Evolutionary conservation across 306 rosid genomes (phyloP).

Genomic region (Castanospermum australe): DNA sequence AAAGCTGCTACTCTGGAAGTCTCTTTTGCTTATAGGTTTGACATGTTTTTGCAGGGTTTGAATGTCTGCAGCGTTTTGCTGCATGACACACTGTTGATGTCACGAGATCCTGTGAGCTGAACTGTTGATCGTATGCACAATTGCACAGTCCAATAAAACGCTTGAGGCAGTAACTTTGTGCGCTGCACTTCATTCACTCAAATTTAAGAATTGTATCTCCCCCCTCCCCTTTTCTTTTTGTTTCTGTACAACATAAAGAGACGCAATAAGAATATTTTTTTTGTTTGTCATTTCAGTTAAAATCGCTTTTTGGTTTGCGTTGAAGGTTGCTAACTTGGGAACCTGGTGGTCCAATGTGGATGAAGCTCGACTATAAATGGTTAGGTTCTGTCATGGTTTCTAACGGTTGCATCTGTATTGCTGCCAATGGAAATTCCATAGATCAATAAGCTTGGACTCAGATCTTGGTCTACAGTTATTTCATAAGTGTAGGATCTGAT

Average conservation of each 20-base stretch:
- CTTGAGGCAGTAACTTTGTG: conserved; percentile 23
- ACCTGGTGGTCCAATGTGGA: neutral
- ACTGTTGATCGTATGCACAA: conserved; percentile 62
- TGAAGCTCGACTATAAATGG: neutral
- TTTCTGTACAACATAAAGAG: too few species aligned
- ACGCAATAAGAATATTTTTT: too few species aligned
- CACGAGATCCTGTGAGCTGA: conserved; percentile 47
- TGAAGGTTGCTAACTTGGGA: neutral
- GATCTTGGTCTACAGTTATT: too few species aligned
- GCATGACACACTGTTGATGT: conserved; percentile 57
- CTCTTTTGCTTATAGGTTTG: neutral
- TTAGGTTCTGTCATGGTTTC: neutral
- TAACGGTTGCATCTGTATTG: neutral
- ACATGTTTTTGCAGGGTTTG: conserved; percentile 49
- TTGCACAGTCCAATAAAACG: conserved; percentile 58
- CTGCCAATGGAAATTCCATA: neutral
- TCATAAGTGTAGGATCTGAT: neutral
- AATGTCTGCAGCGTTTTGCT: conserved; percentile 57
- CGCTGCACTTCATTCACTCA: conserved; percentile 2
- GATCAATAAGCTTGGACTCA: neutral
- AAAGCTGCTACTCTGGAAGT: neutral
- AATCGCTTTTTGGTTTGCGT: neutral
- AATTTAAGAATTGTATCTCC: neutral
- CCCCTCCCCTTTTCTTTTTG: neutral
- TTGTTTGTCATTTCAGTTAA: too few species aligned